These are phyloP conservation scores for Aspergillus cavernicola DNA, from an alignment of 495 filamentous ascomycete species.

Conservation along the genomic window DNA sequence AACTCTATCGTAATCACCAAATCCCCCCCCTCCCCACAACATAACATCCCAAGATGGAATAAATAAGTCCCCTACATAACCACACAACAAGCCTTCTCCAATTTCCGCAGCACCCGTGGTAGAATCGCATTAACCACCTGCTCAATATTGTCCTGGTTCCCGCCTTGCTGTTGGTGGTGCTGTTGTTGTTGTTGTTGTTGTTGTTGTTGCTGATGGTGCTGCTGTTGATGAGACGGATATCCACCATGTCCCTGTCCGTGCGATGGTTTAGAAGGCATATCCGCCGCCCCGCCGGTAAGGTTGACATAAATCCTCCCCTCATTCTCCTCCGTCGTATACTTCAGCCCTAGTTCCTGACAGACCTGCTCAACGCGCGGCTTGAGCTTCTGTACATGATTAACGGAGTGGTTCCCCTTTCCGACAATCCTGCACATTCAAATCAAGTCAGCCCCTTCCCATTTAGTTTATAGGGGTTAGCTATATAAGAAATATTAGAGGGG, in stretches of 20 bases:
- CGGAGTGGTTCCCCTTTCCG: conserved; percentile 87
- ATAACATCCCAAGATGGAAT: no score
- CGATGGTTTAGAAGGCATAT: conserved; percentile 42
- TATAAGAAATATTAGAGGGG: no score
- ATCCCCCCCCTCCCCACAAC: no score
- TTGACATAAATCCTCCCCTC: conserved; percentile 78
- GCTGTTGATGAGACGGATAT: conserved; percentile 35
- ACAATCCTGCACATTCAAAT: conserved; percentile 58
- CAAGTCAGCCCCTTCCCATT: not conserved
- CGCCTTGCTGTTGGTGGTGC: conserved; percentile 38
- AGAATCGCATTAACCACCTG: conserved; percentile 59
- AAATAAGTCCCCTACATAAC: conserved; percentile 59
- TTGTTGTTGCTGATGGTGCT: conserved; percentile 41
- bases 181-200: conserved; percentile 35
- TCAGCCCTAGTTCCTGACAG: conserved; percentile 74
- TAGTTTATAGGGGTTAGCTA: no score
- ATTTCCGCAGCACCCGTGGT: conserved; percentile 56
- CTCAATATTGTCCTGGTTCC: conserved; percentile 60
- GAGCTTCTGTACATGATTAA: conserved; percentile 77
- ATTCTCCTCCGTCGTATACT: conserved; percentile 82
- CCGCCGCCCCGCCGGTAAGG: conserved; percentile 57
- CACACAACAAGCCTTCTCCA: conserved; percentile 68
- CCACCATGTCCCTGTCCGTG: conserved; percentile 12
- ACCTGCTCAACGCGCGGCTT: conserved; percentile 86
- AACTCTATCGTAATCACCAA: no score